These are phyloP conservation scores for Salinomyces thailandicus DNA, from an alignment of 2,329 filamentous ascomycete species.

Conservation along the genomic window DNA sequence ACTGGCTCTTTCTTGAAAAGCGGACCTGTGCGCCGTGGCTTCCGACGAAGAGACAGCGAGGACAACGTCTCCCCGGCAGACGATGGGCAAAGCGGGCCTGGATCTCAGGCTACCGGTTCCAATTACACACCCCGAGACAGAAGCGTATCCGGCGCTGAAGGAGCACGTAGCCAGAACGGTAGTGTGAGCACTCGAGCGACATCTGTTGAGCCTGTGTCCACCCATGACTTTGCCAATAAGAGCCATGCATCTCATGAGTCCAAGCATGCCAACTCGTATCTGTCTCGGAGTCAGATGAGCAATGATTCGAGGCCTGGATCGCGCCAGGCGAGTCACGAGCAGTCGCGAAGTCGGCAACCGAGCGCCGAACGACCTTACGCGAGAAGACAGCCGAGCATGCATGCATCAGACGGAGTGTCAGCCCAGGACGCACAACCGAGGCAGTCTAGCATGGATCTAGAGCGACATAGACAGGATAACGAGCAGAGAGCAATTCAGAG, in stretches of 20 bases:
- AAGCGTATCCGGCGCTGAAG: conserved; percentile 16
- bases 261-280: conserved; percentile 16
- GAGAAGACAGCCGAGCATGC: conserved; percentile 17
- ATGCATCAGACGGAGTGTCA: conserved; percentile 9
- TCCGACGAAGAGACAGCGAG: conserved; percentile 47
- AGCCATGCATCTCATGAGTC: conserved; percentile 16
- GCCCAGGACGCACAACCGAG: conserved; percentile 2
- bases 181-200: conserved; percentile 23
- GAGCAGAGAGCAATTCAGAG: conserved; percentile 27
- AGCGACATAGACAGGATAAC: conserved; percentile 11
- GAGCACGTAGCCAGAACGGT: conserved; percentile 19
- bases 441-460: conserved; percentile 18
- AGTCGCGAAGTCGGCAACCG: conserved; percentile 18
- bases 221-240: conserved; percentile 26
- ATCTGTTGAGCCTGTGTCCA: conserved; percentile 25
- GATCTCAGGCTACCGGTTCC: conserved; percentile 18
- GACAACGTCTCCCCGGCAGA: conserved; percentile 34
- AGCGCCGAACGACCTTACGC: conserved; percentile 21
- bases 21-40: conserved; percentile 59
- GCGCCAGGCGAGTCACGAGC: conserved; percentile 20
- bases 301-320: conserved; percentile 21
- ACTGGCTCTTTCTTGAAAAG: conserved; percentile 70
- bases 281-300: conserved; percentile 19
- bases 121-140: conserved; percentile 19
- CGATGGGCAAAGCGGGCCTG: conserved; percentile 20